A percentile compares a stretch with the other conserved stretches of the same genome.
phyloP scores from a whole-genome alignment of 176 grass and related monocot species.

The Raddia guianensis region DNA sequence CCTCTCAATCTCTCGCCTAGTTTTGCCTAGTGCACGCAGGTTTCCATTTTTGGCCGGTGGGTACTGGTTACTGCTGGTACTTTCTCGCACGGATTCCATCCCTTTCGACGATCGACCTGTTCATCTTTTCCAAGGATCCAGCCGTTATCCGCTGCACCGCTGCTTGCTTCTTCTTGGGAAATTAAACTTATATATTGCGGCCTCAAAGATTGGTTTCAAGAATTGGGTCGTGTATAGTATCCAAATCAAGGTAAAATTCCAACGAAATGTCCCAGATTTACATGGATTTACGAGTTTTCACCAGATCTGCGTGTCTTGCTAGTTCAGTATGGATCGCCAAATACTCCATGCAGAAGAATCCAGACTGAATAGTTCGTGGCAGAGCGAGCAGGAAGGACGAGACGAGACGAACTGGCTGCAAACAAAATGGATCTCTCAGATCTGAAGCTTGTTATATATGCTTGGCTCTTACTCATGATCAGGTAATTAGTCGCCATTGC shows the following conservation, averaged over 20 bases:
- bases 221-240: not conserved
- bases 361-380: not conserved
- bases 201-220: not conserved
- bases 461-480: constrained; percentile 1
- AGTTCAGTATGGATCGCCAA: not conserved
- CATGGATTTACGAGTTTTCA: not conserved
- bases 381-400: not conserved
- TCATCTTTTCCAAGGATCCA: constrained; percentile 41
- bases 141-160: constrained; percentile 6
- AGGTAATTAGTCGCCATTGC: constrained; percentile 10
- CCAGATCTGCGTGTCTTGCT: constrained; percentile 34
- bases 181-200: constrained; percentile 7
- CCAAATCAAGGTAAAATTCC: not conserved
- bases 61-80: constrained; percentile 21
- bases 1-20: not conserved
- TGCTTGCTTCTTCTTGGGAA: constrained; percentile 11
- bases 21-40: not conserved
- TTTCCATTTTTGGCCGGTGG: constrained; percentile 41
- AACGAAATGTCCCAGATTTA: not conserved
- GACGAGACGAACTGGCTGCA: not conserved
- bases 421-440: constrained; percentile 22
- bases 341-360: not conserved
- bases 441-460: constrained; percentile 24
- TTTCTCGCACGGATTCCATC: constrained; percentile 49
- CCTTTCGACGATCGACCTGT: not conserved